Evolutionary conservation across 371 early-diverging fungal genomes (phyloP), one percentile per base, ranked within the genome.

Genomic region (Mortierella sp.): DNA sequence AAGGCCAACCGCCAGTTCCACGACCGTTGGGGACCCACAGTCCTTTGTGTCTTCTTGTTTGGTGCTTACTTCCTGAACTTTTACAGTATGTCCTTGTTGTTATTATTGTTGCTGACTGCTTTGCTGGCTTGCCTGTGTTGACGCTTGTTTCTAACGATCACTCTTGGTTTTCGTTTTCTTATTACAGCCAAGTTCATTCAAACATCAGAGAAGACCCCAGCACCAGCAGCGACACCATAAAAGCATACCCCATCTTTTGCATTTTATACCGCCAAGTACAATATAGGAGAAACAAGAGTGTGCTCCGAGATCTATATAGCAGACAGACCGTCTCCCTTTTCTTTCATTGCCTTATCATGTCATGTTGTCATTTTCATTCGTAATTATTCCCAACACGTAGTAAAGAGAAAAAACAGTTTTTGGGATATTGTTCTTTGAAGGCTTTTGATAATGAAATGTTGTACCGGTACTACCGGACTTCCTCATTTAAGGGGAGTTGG

Each of bases 21-120:
- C 54, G 67, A 70, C 31, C 72, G 70, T 53, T 21, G 55, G 43
- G 92, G 92, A 17, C 98, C 97, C 41, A 91, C 93, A 9, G 85
- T 96, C 39, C 89, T 97, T 15, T 95, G 97, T 43, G 79, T 90
- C n/a, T 87, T 94, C 32, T 85, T 97, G 64, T 89, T 96, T 31
- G 83, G 84, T 61, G 96, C 94, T 14, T 87, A 95, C 72, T 79
- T 91, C 46, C 80, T 92, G 65, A 95, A 95, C 83, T 91, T 98
- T 70, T 92, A 90, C 70, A 87, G 94, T 81, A 95, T 93, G 88
- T 94, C 86, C 15, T 27, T 17, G 21, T 42, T 3, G 37, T 26
- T 12, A 19, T 43, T n/a, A 7, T 46, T 19, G 23, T 19, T 44
- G 4, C 21, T 8, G 19, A 4, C 19, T 21, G 44, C 5, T 44